Evolutionary conservation across 176 grass and related monocot species (phyloP), one percentile per base, ranked within the genome.

Genomic region (Areca catechu): DNA sequence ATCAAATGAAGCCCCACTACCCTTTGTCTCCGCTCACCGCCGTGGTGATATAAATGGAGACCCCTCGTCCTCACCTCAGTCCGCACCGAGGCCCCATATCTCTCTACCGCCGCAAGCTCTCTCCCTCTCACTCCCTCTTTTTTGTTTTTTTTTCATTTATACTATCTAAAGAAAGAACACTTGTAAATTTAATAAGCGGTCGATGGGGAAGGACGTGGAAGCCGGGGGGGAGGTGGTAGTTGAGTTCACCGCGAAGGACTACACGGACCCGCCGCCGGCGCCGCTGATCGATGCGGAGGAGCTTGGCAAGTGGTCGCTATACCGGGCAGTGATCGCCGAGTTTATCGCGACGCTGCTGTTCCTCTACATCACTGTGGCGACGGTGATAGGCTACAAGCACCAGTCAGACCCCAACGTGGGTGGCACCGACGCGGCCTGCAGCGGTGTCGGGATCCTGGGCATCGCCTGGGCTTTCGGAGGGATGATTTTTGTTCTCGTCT

Each of bases 391-490:
- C 60, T 89, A 95, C 82, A 89, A 83, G 64, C 89, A 85, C 75
- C 85, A 89, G 79, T 77, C 84, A 22, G 80, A 88, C 71, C 5
- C 80, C 15, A 18, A 7, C 25, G 67, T 51, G 47, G 59, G 65
- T 60, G 1, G 28, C 53, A 4, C 81, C 37, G 82, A 87, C 70
- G 83, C 77, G 19, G 77, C 74, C 15, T 96, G 91, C 77, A 76
- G 77, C 79, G 86, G 91, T 67, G 86, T 96, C 0, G 91, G 91
- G 10, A 37, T 97, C 63, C 79, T 97, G 16, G 93, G 93, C 65
- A 97, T 97, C 76, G 93, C 93, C 0, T 92, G 93, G 87, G 93
- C 93, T 14, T 97, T 97, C 79, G 93, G 93, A 37, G 93, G 93
- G 72, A 97, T 92, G 93, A 97, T 97, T 72, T 97, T 97, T 74